Conservation (phyloP, 2,329 filamentous ascomycete species). For the Chaetothyriales sp. region DNA sequence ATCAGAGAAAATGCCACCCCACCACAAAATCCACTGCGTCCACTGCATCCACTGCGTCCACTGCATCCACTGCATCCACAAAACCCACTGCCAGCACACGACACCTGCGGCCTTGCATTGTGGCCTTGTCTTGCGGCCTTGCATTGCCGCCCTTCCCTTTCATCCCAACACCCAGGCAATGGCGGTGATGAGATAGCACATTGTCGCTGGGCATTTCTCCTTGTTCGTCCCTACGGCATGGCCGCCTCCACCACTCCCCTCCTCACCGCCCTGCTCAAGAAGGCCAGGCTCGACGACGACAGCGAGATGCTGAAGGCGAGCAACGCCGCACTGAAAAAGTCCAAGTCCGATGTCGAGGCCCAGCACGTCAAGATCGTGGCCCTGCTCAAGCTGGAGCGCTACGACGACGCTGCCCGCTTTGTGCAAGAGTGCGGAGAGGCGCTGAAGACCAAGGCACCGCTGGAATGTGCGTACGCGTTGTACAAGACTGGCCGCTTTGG, state of each 20-base stretch:
- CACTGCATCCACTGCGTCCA: too few species aligned
- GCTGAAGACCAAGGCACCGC: slow-evolving; percentile 40
- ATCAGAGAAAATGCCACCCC: neutral
- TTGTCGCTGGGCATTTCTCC: neutral
- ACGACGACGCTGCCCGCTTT: slow-evolving; percentile 44
- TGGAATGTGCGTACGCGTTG: slow-evolving; percentile 51
- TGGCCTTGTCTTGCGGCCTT: too few species aligned
- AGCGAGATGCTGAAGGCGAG: slow-evolving; percentile 47
- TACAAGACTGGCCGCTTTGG: slow-evolving; percentile 47
- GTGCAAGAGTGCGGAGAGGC: slow-evolving; percentile 41
- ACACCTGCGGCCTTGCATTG: neutral
- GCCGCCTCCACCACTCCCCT: slow-evolving; percentile 31
- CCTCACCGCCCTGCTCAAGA: slow-evolving; percentile 43
- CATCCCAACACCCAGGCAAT: neutral
- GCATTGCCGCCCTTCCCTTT: too few species aligned
- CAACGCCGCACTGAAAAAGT: slow-evolving; percentile 43
- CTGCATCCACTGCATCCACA: too few species aligned
- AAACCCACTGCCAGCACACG: neutral
- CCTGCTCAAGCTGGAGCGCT: slow-evolving; percentile 50
- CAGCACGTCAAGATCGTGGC: slow-evolving; percentile 48
- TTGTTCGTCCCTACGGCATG: slow-evolving; percentile 6
- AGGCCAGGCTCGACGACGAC: slow-evolving; percentile 47
- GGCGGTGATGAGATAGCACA: neutral
- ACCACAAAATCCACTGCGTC: neutral
- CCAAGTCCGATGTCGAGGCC: slow-evolving; percentile 42